Conservation (phyloP, 768 basidiomycete species). For the Trametes sanguinea region DNA sequence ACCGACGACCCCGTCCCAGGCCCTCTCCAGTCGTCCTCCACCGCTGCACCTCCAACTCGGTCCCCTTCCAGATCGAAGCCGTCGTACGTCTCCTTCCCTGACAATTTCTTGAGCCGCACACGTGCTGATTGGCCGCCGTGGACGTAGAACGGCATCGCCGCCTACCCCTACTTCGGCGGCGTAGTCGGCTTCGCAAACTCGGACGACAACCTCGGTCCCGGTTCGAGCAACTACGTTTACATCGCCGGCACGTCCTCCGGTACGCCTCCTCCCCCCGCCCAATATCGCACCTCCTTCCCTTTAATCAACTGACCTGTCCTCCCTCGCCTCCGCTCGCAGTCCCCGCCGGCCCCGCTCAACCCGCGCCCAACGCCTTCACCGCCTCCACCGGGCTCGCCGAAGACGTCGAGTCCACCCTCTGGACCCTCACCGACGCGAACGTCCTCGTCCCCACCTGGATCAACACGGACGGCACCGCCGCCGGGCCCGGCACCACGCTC, state of each 20-base stretch:
- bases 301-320: too few relatives aligned
- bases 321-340: not conserved
- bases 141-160: slow-evolving; percentile 16
- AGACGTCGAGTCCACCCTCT: slow-evolving; percentile 27
- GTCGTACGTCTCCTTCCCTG: not conserved
- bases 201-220: slow-evolving; percentile 6
- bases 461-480: slow-evolving; percentile 23
- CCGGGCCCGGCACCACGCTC: not conserved
- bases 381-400: slow-evolving; percentile 16
- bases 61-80: not conserved
- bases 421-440: slow-evolving; percentile 17
- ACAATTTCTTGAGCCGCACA: not conserved
- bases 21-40: slow-evolving; percentile 19
- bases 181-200: slow-evolving; percentile 18
- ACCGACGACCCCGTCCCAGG: slow-evolving; percentile 13
- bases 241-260: slow-evolving; percentile 18
- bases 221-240: slow-evolving; percentile 21
- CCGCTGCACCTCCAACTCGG: slow-evolving; percentile 1
- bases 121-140: not conserved
- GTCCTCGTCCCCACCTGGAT: slow-evolving; percentile 23
- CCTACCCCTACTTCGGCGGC: slow-evolving; percentile 18
- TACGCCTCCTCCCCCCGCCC: slow-evolving; percentile 4
- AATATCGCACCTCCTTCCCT: not conserved
- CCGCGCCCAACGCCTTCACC: slow-evolving; percentile 23
- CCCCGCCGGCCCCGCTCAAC: slow-evolving; percentile 10